Base-by-base conservation (phyloP, 306 rosid genomes). In the Pterocarpus macrocarpus region DNA sequence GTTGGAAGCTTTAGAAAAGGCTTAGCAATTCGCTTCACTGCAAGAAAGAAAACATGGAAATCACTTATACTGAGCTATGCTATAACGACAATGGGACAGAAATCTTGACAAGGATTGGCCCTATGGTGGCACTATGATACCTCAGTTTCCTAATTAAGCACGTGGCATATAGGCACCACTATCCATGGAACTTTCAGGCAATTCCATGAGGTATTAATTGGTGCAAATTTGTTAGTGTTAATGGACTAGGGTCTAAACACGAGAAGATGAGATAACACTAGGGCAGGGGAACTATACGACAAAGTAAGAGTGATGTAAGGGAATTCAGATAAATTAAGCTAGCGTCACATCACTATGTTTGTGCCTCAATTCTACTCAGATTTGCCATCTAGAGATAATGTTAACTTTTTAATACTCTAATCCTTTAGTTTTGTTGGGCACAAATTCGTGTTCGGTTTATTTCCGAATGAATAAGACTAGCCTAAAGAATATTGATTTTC, bases 121-220 rank as follows among this genome's bases (percentile, higher is more conserved):
- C 2, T 12, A 34, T 47, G 53, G 15, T 47, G 39, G 28, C 28
- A 22, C 28, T 22, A 22, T 22, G 28, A 22, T 22, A 22, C 28
- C 28, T 22, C 28, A 22, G 28, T 22, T 22, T 22, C 28, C 28
- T 22, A 22, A 22, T 22, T 36, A 22, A 53, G 47, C 47, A 43
- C 10, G 47, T 43, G 11, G 47, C 47, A 57, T 34, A 22, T 5
- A 16, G 12, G 28, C 61, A 49, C 30, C 64, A 22, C 28, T 22
- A 16, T 72, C 73, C 32, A n/a, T 64, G 68, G 68, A 80, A 73
- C 38, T 64, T 71, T 73, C 55, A 64, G 28, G 16, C 44, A 65
- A 12, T 67, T 16, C 13, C 39, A 79, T 41, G 57, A 39, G 67
- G 49, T 16, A 10, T 56, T 39, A 39, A 39, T 39, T 28, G 35